Evolutionary conservation across 2,329 filamentous ascomycete genomes (phyloP).

Genomic region (Celoporthe dispersa): DNA sequence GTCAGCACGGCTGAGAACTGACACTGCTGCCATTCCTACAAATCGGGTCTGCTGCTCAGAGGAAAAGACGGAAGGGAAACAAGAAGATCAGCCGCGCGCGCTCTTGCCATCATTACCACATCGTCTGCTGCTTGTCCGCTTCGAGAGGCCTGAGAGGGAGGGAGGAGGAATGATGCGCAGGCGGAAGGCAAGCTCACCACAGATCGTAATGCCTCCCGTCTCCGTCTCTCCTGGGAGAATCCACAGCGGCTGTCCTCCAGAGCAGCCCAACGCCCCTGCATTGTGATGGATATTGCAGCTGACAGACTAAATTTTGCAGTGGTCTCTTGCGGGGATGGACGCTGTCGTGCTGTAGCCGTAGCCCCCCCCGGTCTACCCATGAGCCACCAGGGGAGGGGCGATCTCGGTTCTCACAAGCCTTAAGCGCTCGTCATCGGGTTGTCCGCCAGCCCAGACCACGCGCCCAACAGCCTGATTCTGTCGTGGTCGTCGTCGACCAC

Average conservation of each 20-base stretch:
- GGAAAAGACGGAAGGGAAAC: too few relatives aligned
- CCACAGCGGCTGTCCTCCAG: background rate
- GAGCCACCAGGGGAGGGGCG: conserved; percentile 7
- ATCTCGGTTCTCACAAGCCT: conserved; percentile 22
- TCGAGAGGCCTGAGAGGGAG: background rate
- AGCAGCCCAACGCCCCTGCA: background rate
- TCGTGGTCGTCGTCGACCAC: conserved; percentile 1
- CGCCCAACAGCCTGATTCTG: conserved; percentile 6
- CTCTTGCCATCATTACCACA: background rate
- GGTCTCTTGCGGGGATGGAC: conserved; percentile 22
- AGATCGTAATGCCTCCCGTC: background rate
- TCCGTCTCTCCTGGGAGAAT: background rate
- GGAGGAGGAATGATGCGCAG: background rate
- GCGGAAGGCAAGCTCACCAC: background rate
- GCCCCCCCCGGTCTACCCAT: conserved; percentile 5
- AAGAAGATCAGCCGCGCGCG: background rate
- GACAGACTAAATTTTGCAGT: conserved; percentile 18
- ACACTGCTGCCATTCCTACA: background rate
- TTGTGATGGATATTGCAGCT: conserved; percentile 9
- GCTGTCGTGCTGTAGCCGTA: conserved; percentile 16
- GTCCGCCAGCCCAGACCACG: conserved; percentile 10
- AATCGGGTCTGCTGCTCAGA: background rate
- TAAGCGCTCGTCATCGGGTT: conserved; percentile 24
- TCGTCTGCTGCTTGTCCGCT: background rate
- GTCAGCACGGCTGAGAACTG: background rate